These are phyloP conservation scores for Chenopodium formosanum DNA, from an alignment of 148 eudicot genomes.

Conservation along the genomic window DNA sequence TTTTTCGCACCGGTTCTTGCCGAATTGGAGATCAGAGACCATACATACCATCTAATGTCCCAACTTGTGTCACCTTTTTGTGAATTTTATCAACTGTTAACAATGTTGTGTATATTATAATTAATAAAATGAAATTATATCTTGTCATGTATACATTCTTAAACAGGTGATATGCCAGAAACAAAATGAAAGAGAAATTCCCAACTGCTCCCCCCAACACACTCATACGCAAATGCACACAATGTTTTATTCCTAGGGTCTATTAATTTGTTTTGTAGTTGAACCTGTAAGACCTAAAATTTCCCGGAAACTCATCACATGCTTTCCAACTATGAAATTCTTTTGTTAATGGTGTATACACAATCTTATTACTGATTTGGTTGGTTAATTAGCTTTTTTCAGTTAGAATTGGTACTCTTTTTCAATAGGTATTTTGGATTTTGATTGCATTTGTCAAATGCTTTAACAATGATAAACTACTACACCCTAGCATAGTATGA, in stretches of 20 bases:
- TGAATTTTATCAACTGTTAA: no score
- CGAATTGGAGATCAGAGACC: no score
- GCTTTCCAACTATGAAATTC: not conserved
- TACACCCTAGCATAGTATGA: not conserved
- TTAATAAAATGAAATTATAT: no score
- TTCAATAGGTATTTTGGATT: not conserved
- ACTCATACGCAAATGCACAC: no score
- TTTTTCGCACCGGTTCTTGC: not conserved
- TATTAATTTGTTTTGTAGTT: not conserved
- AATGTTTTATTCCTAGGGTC: not conserved
- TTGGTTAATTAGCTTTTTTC: not conserved
- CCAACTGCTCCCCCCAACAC: not conserved
- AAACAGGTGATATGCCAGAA: not conserved
- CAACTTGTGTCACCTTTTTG: not conserved
- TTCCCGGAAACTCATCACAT: not conserved
- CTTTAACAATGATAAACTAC: not conserved
- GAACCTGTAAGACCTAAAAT: not conserved
- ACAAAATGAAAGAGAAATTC: not conserved
- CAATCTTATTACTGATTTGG: not conserved
- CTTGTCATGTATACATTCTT: not conserved
- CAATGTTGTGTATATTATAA: not conserved
- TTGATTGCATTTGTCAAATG: not conserved
- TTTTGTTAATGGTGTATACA: not conserved
- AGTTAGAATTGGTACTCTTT: not conserved
- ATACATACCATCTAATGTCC: not conserved